phyloP scores from a whole-genome alignment of 2,329 filamentous ascomycete species.

The Penicillium brasilianum region DNA sequence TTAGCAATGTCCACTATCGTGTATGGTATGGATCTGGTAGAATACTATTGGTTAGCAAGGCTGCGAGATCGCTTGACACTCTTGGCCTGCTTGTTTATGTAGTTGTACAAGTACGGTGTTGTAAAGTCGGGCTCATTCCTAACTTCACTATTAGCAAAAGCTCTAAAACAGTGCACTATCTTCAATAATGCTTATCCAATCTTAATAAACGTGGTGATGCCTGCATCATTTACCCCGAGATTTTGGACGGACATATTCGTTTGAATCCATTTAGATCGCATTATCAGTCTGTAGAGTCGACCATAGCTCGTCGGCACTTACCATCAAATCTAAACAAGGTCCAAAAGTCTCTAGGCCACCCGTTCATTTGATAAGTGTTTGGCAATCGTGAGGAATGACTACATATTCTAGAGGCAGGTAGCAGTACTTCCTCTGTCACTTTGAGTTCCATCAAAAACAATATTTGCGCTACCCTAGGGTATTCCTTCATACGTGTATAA shows the following conservation, averaged over 20 bases:
- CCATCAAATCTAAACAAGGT: slow-evolving; percentile 62
- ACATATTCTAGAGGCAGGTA: slow-evolving; percentile 55
- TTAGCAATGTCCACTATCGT: not conserved
- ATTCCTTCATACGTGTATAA: slow-evolving; percentile 65
- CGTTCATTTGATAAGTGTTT: slow-evolving; percentile 57
- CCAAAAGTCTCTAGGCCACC: slow-evolving; percentile 63
- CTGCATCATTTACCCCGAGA: slow-evolving; percentile 39
- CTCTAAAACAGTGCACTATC: slow-evolving; percentile 7
- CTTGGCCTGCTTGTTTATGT: slow-evolving; percentile 66
- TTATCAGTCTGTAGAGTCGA: not conserved
- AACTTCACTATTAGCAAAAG: not conserved
- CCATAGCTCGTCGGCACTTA: slow-evolving; percentile 10
- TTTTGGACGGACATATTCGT: slow-evolving; percentile 35
- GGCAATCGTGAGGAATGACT: slow-evolving; percentile 69
- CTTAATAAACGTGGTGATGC: slow-evolving; percentile 63
- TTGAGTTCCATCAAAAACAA: not conserved
- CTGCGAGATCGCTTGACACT: slow-evolving; percentile 64
- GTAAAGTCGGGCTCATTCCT: slow-evolving; percentile 72
- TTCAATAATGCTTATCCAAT: slow-evolving; percentile 30
- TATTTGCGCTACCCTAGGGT: slow-evolving; percentile 54
- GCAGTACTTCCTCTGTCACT: not conserved
- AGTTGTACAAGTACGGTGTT: slow-evolving; percentile 72
- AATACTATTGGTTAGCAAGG: slow-evolving; percentile 60
- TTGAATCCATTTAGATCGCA: slow-evolving; percentile 51
- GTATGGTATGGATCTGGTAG: not conserved